Conservation (phyloP, 306 rosid genomes). For the Adenanthera pavonina region DNA sequence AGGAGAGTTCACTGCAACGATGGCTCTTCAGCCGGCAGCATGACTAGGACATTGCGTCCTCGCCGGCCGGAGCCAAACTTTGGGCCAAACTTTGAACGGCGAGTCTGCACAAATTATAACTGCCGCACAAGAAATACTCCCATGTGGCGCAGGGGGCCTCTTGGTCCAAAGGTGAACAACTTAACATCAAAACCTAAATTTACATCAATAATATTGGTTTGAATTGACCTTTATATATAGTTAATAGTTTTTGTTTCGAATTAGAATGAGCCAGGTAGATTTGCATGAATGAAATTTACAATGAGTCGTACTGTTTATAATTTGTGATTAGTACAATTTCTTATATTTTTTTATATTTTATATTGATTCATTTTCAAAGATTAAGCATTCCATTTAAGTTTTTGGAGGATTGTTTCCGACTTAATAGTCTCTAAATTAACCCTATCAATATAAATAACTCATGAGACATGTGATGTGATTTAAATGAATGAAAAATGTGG, state of each 20-base stretch:
- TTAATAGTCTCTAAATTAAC: neutral
- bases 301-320: no score
- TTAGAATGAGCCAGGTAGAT: neutral
- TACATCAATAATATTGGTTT: neutral
- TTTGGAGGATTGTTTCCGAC: neutral
- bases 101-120: constrained; percentile 30
- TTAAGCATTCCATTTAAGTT: neutral
- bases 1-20: neutral
- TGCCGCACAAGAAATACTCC: constrained; percentile 40
- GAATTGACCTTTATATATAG: neutral
- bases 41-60: neutral
- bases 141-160: constrained; percentile 50
- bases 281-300: no score
- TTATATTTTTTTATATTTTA: no score
- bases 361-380: neutral
- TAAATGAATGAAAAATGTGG: neutral
- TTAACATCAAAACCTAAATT: neutral
- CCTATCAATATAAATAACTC: no score
- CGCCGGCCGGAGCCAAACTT: neutral
- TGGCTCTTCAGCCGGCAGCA: neutral
- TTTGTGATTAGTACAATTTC: no score
- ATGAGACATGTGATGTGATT: no score
- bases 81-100: neutral
- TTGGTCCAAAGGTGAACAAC: constrained; percentile 41
- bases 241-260: neutral